A percentile compares a stretch with the other conserved stretches of the same genome.
phyloP scores from a whole-genome alignment of 192 early-diverging fungal genomes.

The Coemansia sp. region DNA sequence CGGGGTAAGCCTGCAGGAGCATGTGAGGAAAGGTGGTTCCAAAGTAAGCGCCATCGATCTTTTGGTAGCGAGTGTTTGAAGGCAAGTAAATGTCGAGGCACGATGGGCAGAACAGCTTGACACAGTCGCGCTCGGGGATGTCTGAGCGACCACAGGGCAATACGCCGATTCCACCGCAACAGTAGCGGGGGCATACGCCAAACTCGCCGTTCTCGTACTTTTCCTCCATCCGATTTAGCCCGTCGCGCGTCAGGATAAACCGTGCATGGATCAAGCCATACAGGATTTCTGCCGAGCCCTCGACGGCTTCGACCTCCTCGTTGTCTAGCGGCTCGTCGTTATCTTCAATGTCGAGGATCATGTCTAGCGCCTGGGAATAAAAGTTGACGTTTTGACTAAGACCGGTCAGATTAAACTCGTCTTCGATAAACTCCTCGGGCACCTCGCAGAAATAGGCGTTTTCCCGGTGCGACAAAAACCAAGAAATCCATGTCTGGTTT shows the following conservation, averaged over 20 bases:
- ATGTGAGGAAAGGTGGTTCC: slow-evolving; percentile 95
- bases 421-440: slow-evolving; percentile 83
- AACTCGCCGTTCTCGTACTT: slow-evolving; percentile 80
- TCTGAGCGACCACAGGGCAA: slow-evolving; percentile 78
- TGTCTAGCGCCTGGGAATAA: slow-evolving; percentile 92
- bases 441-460: slow-evolving; percentile 83
- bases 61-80: slow-evolving; percentile 67
- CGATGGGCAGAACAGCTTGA: slow-evolving; percentile 80
- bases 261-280: slow-evolving; percentile 96
- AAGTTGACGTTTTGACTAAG: slow-evolving; percentile 78
- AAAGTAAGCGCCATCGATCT: slow-evolving; percentile 89
- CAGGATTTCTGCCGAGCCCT: slow-evolving; percentile 85
- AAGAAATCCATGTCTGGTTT: slow-evolving; percentile 72
- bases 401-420: slow-evolving; percentile 98
- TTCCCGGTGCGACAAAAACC: slow-evolving; percentile 76
- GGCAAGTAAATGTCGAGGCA: slow-evolving; percentile 82
- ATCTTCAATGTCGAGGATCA: slow-evolving; percentile 90
- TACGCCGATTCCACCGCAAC: slow-evolving; percentile 65
- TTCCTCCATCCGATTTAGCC: slow-evolving; percentile 82
- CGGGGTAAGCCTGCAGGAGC: slow-evolving; percentile 86
- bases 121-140: slow-evolving; percentile 66
- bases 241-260: slow-evolving; percentile 86
- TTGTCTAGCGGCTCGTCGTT: slow-evolving; percentile 59
- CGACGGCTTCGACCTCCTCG: slow-evolving; percentile 76
- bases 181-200: slow-evolving; percentile 74